These are phyloP conservation scores for Phytophthora kernoviae DNA, from an alignment of 352 stramenopile species.

Conservation along the genomic window DNA sequence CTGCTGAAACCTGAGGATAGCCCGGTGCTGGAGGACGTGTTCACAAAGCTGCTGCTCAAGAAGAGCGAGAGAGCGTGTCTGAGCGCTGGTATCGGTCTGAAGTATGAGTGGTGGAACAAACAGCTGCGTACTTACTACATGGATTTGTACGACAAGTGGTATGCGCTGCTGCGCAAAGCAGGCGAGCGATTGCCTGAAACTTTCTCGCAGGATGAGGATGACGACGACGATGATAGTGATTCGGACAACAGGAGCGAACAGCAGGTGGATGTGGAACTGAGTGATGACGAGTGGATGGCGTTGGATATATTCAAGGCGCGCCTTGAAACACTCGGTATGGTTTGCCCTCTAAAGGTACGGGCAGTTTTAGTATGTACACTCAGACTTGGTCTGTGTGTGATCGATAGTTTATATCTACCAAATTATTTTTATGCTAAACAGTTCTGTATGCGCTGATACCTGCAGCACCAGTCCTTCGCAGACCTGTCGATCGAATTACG, in stretches of 20 bases:
- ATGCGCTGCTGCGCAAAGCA: constrained; percentile 73
- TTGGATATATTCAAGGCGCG: constrained; percentile 66
- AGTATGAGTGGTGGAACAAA: constrained; percentile 91
- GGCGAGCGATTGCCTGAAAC: constrained; percentile 67
- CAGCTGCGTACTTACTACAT: constrained; percentile 85
- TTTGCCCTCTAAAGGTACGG: constrained; percentile 62
- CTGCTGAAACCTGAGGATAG: constrained; percentile 75
- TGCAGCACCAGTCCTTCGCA: constrained; percentile 76
- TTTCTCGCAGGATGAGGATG: constrained; percentile 72
- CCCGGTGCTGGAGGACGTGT: constrained; percentile 79
- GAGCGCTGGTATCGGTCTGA: constrained; percentile 75
- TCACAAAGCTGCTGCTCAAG: constrained; percentile 85
- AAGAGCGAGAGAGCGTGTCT: constrained; percentile 83
- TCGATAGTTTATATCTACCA: no score
- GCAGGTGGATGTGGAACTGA: constrained; percentile 76
- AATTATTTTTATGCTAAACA: not conserved
- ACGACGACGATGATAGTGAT: constrained; percentile 31
- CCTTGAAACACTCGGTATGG: constrained; percentile 51
- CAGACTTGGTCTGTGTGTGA: no score
- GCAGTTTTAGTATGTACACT: not conserved
- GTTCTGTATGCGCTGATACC: not conserved
- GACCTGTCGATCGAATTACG: constrained; percentile 72
- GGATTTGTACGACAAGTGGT: constrained; percentile 84
- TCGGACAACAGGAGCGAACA: constrained; percentile 31
- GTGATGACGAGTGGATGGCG: constrained; percentile 78